Percentiles rank a stretch among this genome's conserved stretches.
Evolutionary conservation across 495 filamentous ascomycete species (phyloP).

Genomic region (Extremus antarcticus): DNA sequence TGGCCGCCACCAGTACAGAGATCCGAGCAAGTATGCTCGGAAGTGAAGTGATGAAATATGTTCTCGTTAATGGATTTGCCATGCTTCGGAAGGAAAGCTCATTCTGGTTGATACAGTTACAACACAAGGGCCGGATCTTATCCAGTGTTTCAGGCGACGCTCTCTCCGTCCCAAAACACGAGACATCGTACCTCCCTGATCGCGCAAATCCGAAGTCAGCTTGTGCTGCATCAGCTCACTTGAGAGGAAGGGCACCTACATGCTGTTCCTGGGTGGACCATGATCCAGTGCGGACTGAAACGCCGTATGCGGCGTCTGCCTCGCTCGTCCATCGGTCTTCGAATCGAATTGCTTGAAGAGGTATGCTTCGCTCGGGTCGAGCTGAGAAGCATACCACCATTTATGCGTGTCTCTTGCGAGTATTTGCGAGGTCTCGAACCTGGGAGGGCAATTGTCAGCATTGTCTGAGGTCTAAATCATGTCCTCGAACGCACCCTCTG

Average conservation of each 20-base stretch:
- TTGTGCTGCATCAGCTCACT: no score
- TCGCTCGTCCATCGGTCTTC: neutral
- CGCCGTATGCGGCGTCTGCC: slow-evolving; percentile 1
- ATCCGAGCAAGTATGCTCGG: slow-evolving; percentile 3
- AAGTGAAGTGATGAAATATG: no score
- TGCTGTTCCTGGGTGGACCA: neutral
- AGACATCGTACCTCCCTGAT: slow-evolving; percentile 1
- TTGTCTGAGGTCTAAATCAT: neutral
- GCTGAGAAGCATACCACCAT: neutral
- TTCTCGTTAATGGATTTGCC: no score
- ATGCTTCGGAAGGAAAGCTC: no score
- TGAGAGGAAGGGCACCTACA: neutral
- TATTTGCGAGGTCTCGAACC: neutral
- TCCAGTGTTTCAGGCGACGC: no score
- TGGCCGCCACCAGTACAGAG: neutral
- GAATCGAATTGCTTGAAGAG: slow-evolving; percentile 5
- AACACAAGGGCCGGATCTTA: no score
- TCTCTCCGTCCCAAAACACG: neutral
- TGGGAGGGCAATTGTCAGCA: neutral
- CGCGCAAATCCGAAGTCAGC: neutral
- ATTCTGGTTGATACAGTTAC: no score
- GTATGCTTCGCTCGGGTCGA: neutral
- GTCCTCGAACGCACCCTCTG: neutral
- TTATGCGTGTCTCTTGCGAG: neutral
- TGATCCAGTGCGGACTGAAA: neutral